Percentiles rank a stretch among this genome's conserved stretches.
Conservation (phyloP, 148 eudicot species). For the Fagopyrum homotropicum region DNA sequence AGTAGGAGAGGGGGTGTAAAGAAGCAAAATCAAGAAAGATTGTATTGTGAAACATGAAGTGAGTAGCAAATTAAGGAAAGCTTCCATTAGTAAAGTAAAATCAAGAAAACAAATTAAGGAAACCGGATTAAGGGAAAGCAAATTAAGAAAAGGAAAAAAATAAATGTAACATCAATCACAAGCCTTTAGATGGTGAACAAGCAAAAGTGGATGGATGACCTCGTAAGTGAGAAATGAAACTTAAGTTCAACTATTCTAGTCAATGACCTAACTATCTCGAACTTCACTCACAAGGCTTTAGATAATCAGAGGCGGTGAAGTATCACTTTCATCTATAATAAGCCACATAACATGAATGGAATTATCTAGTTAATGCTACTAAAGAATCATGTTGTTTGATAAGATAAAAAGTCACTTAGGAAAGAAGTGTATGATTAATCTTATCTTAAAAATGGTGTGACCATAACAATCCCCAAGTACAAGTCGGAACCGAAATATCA, state of each 20-base stretch:
- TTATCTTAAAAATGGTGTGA: background rate
- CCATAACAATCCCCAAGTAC: no score
- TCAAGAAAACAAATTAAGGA: no score
- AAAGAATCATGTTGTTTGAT: background rate
- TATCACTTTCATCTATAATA: background rate
- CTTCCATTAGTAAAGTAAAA: no score
- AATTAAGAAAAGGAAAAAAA: no score
- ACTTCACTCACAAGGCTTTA: background rate
- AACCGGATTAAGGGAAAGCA: no score
- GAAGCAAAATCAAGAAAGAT: no score
- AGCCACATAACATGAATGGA: background rate
- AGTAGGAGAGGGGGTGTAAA: no score
- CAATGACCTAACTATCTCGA: background rate
- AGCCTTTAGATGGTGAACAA: background rate
- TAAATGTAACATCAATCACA: background rate
- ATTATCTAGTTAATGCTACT: background rate
- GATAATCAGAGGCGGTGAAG: background rate
- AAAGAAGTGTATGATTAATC: background rate
- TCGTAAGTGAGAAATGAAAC: background rate
- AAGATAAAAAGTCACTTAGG: background rate
- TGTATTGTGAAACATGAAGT: no score
- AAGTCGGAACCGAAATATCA: background rate
- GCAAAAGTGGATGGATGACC: background rate
- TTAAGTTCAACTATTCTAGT: background rate
- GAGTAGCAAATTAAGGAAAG: no score